phyloP scores from a whole-genome alignment of 2,329 filamentous ascomycete species.

The Aspergillus pseudonomiae region DNA sequence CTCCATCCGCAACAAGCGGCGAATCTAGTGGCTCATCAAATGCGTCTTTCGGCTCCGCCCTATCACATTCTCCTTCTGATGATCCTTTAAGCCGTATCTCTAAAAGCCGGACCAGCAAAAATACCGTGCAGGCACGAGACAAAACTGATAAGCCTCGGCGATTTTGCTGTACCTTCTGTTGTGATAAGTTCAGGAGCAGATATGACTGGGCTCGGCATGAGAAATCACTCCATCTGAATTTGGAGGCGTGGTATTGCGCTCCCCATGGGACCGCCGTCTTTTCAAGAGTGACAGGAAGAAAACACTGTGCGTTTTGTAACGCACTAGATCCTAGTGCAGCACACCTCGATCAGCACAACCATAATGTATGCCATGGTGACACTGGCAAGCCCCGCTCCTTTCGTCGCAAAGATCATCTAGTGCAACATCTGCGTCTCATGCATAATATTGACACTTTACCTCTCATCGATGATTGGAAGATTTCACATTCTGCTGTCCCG shows the following conservation, averaged over 20 bases:
- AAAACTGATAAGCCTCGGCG: not conserved
- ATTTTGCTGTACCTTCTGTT: conserved; percentile 30
- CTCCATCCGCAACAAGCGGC: not conserved
- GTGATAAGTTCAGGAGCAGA: conserved; percentile 28
- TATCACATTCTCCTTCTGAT: not conserved
- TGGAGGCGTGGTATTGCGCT: conserved; percentile 25
- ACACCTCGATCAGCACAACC: conserved; percentile 54
- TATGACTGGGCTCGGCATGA: conserved; percentile 30
- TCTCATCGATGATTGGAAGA: conserved; percentile 18
- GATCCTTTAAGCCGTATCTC: not conserved
- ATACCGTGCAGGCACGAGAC: not conserved
- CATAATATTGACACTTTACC: conserved; percentile 45
- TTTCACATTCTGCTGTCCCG: conserved; percentile 47
- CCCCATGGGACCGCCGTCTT: conserved; percentile 19
- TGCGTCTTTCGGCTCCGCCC: not conserved
- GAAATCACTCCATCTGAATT: conserved; percentile 26
- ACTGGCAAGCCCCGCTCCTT: conserved; percentile 50
- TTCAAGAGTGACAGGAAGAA: conserved; percentile 12
- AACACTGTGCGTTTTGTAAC: conserved; percentile 53
- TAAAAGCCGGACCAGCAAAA: not conserved
- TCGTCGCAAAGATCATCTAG: conserved; percentile 57
- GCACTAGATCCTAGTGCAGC: conserved; percentile 47
- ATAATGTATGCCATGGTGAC: conserved; percentile 47
- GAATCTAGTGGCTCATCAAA: not conserved
- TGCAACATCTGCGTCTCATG: conserved; percentile 56